These are phyloP conservation scores for Cladorrhinum sp. DNA, from an alignment of 2,329 filamentous ascomycete species.

Conservation along the genomic window DNA sequence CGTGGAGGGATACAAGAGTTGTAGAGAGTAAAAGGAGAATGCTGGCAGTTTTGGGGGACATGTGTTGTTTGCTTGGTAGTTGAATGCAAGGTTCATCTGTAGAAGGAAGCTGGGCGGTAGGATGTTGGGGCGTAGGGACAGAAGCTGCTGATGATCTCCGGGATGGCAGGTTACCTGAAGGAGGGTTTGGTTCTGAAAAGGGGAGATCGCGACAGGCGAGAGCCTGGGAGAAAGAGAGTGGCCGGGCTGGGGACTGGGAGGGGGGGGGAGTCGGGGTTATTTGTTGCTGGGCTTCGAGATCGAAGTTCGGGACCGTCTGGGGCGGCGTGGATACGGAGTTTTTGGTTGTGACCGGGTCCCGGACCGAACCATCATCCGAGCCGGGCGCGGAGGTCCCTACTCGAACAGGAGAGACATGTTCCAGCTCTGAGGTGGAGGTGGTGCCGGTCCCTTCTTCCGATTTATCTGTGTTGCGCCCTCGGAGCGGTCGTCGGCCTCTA, in stretches of 20 bases:
- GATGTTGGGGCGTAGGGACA: slow-evolving; percentile 30
- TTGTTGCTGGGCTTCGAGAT: not conserved
- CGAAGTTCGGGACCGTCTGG: not conserved
- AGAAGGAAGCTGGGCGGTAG: slow-evolving; percentile 48
- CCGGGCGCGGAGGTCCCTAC: not conserved
- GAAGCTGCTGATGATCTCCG: slow-evolving; percentile 19
- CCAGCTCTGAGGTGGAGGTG: not conserved
- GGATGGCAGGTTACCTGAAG: too few species aligned
- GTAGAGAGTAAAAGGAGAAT: slow-evolving; percentile 64
- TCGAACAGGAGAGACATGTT: not conserved
- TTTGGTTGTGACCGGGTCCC: not conserved
- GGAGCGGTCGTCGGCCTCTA: not conserved
- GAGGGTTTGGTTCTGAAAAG: slow-evolving; percentile 29
- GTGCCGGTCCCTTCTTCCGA: not conserved
- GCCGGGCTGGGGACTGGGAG: not conserved
- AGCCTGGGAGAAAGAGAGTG: not conserved
- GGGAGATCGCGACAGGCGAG: not conserved
- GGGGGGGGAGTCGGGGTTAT: not conserved
- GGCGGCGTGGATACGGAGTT: not conserved
- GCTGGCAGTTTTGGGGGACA: slow-evolving; percentile 57
- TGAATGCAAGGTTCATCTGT: too few species aligned
- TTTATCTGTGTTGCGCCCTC: not conserved
- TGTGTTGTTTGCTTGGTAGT: slow-evolving; percentile 41
- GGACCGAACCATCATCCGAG: not conserved
- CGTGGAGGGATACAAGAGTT: slow-evolving; percentile 63